Evolutionary conservation across 768 basidiomycete species (phyloP), one percentile per base, ranked within the genome.

Genomic region (Suillus americanus): DNA sequence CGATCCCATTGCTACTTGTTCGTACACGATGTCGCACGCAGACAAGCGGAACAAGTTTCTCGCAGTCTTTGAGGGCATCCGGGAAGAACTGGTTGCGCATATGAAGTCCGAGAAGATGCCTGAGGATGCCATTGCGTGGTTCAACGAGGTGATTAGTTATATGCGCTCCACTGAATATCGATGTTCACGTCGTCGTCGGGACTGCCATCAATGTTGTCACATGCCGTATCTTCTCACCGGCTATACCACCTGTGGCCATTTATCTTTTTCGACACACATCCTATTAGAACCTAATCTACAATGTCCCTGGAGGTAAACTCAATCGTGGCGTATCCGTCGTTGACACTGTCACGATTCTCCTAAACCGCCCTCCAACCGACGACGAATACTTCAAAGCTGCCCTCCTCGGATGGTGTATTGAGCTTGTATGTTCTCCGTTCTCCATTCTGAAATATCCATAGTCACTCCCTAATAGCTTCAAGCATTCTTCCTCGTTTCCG

Each of bases 281-380:
- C 51, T 6, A 10, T 30, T 68, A 95, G 94, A 95, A 85, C 74
- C 80, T 99, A 62, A 87, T 95, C 68, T 91, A 95, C 81, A 99
- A 98, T 77, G 91, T 93, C n/a, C 95, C 95, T 0, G 93, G 94
- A 50, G 95, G 95, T 5, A 99, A 99, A 78, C 89, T 98, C 61
- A 99, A 97, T 78, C 88, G 97, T 40, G 95, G 97, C 20, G 82
- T 98, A 79, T 95, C 94, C 12, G 95, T 97, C 70, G 90, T 95
- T 53, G 97, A 98, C 77, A 92, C 93, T 5, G 91, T 89, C 62
- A 89, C 94, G 78, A 95, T 98, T 74, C 78, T 99, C 65, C 87
- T 89, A 65, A 92, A 91, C 1, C 79, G 86, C 3, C 55, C 78
- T 20, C 78, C 97, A 67, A 81, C 82, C 0, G 93, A 95, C 0